A percentile compares a stretch with the other conserved stretches of the same genome.
Evolutionary conservation across 352 stramenopile genomes (phyloP).

Genomic region (Phytopythium vexans): DNA sequence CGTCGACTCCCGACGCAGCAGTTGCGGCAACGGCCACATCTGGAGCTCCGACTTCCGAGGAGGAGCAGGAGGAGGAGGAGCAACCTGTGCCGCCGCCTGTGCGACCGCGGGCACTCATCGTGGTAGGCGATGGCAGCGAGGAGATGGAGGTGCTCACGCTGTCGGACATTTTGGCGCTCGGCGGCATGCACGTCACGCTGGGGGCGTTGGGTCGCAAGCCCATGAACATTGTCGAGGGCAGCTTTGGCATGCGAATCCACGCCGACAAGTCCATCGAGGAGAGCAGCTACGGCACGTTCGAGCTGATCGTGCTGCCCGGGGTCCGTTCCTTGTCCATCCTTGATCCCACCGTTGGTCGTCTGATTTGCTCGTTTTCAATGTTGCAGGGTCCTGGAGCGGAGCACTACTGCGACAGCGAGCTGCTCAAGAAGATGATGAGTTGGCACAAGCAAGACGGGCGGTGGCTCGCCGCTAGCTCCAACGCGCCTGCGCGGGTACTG

Average conservation of each 20-base stretch:
- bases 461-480: slow-evolving; percentile 53
- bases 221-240: slow-evolving; percentile 59
- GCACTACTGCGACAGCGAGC: slow-evolving; percentile 47
- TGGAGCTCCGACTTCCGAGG: slow-evolving; percentile 9
- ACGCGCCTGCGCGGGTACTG: slow-evolving; percentile 44
- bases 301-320: slow-evolving; percentile 70
- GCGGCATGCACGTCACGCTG: slow-evolving; percentile 53
- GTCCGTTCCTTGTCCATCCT: slow-evolving; percentile 23
- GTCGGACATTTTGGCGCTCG: slow-evolving; percentile 56
- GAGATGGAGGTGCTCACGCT: slow-evolving; percentile 66
- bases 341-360: background rate
- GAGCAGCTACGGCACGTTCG: slow-evolving; percentile 55
- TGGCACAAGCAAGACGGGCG: slow-evolving; percentile 44
- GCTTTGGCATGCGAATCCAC: slow-evolving; percentile 58
- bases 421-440: slow-evolving; percentile 63
- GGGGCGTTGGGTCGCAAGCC: slow-evolving; percentile 48
- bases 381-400: slow-evolving; percentile 38
- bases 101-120: slow-evolving; percentile 60
- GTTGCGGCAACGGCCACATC: too few species aligned
- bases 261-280: slow-evolving; percentile 65
- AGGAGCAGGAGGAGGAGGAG: slow-evolving; percentile 16
- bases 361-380: background rate
- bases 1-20: too few species aligned
- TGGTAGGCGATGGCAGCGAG: slow-evolving; percentile 60
- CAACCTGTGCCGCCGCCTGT: slow-evolving; percentile 26